Evolutionary conservation across 2,329 filamentous ascomycete genomes (phyloP).

Genomic region (Fusarium pseudocircinatum): DNA sequence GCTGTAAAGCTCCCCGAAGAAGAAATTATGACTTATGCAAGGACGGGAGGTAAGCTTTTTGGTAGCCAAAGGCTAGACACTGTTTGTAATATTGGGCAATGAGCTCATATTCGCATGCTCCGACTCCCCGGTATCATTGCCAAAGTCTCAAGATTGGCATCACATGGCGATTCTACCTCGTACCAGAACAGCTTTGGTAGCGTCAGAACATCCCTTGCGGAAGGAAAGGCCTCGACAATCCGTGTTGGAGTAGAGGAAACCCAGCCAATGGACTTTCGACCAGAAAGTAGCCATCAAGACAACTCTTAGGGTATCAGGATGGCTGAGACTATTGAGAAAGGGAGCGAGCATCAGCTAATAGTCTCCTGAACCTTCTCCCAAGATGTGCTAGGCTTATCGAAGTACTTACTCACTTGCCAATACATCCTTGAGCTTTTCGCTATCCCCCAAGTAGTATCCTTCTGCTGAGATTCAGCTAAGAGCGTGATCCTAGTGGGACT

Average conservation of each 20-base stretch:
- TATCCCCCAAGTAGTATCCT: too few relatives aligned
- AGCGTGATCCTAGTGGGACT: accelerated
- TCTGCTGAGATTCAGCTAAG: too few relatives aligned
- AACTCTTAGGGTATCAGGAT: background rate
- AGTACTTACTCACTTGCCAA: background rate
- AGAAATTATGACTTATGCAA: accelerated
- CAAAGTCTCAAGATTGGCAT: background rate
- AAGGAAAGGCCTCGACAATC: background rate
- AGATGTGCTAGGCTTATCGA: background rate
- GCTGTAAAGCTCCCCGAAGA: background rate
- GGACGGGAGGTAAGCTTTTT: background rate
- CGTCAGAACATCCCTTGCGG: too few relatives aligned
- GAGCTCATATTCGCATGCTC: background rate
- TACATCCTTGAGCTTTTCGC: too few relatives aligned
- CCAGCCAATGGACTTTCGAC: background rate
- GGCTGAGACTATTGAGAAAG: too few relatives aligned
- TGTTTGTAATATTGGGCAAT: background rate
- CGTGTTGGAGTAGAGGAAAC: background rate
- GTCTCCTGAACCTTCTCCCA: background rate
- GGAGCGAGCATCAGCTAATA: background rate
- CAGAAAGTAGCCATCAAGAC: background rate
- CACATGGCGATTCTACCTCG: background rate
- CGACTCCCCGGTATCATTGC: background rate
- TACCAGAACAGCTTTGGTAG: background rate
- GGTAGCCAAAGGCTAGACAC: background rate